Conservation (phyloP, 2,329 filamentous ascomycete genomes). For the Xylaria sp. region DNA sequence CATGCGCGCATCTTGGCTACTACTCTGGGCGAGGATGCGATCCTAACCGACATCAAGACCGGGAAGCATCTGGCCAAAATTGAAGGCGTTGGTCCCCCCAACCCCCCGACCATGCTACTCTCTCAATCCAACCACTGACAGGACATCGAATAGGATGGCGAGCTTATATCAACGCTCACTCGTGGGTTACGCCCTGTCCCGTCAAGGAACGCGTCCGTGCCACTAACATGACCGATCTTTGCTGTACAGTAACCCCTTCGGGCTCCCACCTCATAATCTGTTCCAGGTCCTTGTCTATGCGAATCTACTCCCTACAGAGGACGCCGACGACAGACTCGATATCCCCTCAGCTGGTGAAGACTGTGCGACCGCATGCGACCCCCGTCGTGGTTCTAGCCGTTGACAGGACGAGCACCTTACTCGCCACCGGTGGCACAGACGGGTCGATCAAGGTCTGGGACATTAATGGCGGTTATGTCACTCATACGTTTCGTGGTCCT, state of each 20-base stretch:
- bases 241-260: conserved; percentile 79
- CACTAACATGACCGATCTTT: conserved; percentile 41
- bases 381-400: conserved; percentile 88
- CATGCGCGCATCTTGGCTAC: conserved; percentile 86
- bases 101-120: neutral
- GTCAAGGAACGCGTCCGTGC: conserved; percentile 9
- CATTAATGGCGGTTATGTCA: conserved; percentile 87
- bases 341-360: conserved; percentile 76
- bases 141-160: conserved; percentile 71
- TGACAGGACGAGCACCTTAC: conserved; percentile 86
- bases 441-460: conserved; percentile 98
- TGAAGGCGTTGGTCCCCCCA: conserved; percentile 74
- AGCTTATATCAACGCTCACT: conserved; percentile 79
- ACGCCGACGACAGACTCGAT: conserved; percentile 68
- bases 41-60: conserved; percentile 85
- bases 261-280: conserved; percentile 89
- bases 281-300: conserved; percentile 95
- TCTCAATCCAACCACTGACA: conserved; percentile 23
- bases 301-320: conserved; percentile 80
- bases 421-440: conserved; percentile 93
- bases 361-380: conserved; percentile 88
- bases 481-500: conserved; percentile 94
- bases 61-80: conserved; percentile 85
- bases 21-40: conserved; percentile 89
- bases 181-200: conserved; percentile 55